phyloP scores from a whole-genome alignment of 306 rosid species.

The Cicer cuneatum region DNA sequence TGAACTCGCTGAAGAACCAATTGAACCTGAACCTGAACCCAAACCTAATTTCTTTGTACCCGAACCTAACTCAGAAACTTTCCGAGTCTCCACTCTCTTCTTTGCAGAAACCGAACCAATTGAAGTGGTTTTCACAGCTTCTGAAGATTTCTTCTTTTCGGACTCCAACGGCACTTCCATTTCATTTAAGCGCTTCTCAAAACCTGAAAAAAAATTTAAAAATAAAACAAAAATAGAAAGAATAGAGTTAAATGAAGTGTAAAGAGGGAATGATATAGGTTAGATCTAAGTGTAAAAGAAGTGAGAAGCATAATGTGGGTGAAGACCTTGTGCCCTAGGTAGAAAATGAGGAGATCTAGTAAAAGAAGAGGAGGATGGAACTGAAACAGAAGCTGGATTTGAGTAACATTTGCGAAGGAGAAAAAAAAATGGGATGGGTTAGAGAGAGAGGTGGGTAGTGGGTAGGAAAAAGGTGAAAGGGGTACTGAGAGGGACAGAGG shows the following conservation, averaged over 20 bases:
- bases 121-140: constrained; percentile 45
- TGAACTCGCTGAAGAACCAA: constrained; percentile 50
- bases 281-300: constrained; percentile 38
- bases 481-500: constrained; percentile 41
- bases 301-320: neutral
- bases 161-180: constrained; percentile 71
- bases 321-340: constrained; percentile 22
- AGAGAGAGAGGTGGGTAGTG: constrained; percentile 31
- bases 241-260: constrained; percentile 17
- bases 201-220: neutral
- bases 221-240: constrained; percentile 14
- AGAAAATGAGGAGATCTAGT: constrained; percentile 59
- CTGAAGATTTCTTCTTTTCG: constrained; percentile 49
- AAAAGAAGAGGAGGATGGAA: constrained; percentile 25
- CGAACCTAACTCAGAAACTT: constrained; percentile 45
- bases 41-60: constrained; percentile 53
- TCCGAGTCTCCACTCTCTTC: constrained; percentile 59
- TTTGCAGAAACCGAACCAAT: constrained; percentile 49
- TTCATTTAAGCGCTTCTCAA: constrained; percentile 34
- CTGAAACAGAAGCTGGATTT: constrained; percentile 34
- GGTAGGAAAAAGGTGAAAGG: constrained; percentile 49
- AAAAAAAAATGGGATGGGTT: neutral
- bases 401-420: constrained; percentile 42
- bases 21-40: constrained; percentile 6
- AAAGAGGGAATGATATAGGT: constrained; percentile 38